Base-by-base conservation (phyloP, 108 stramenopile genomes). In the Skeletonema potamos region DNA sequence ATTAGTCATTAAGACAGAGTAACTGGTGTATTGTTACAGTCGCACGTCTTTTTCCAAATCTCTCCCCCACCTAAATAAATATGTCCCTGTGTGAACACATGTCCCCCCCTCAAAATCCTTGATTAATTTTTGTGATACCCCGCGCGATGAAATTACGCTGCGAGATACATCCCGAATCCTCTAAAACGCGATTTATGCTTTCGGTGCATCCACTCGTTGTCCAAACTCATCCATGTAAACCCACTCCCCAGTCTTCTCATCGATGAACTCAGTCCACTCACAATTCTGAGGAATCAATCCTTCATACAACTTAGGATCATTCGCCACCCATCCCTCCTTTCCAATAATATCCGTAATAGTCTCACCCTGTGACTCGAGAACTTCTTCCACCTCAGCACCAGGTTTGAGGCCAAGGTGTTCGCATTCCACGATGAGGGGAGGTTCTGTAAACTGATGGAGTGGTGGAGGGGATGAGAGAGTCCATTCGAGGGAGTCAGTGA, bases 371-470 rank as follows among this genome's bases (percentile, higher is more conserved):
- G 67, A 68, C 30, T 87, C 83, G 64, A 94, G 79, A 24, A 94
- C 81, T 57, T 88, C 90, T 61, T 95, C 91, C 24, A 89, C 91
- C 79, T 95, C 94, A 63, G 90, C 89, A 58, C 93, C 93, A 26
- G 93, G 93, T 36, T 80, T 71, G 54, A 90, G 54, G 61, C 81
- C 82, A 64, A 95, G 80, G 73, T 95, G 94, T 41, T 92, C 94
- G 18, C 87, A 86, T 72, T 98, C 97, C 15, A 97, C 96, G 51
- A 98, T 92, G 82, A 98, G 89, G 34, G 98, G 98, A 27, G 98
- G 96, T 84, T 99, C 98, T 44, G 89, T 88, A 77, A 99, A 99
- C 89, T 97, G 96, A 89, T 99, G 98, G 81, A 97, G 86, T 27
- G 97, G 96, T 22, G 97, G 96, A 54, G 98, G 98, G 60, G 83